These are phyloP conservation scores for Lactifluus volemus DNA, from an alignment of 768 basidiomycete genomes.

Conservation along the genomic window DNA sequence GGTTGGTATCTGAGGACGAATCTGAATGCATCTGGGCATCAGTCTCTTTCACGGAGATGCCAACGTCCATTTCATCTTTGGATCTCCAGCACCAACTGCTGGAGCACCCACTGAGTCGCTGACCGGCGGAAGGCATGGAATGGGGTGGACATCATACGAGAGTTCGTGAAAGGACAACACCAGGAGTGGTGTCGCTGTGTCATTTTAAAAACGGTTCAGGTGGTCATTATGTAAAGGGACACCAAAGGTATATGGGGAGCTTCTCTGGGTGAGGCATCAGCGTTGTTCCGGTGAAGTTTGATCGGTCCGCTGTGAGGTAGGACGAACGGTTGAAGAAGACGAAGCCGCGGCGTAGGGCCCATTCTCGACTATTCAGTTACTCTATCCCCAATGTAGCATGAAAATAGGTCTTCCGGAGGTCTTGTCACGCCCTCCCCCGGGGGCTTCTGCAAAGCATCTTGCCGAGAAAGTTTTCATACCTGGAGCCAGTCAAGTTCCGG, in stretches of 20 bases:
- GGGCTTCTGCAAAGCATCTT: no score
- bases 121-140: not conserved
- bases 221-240: not conserved
- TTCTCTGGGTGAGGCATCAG: not conserved
- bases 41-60: not conserved
- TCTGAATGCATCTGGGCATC: not conserved
- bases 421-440: no score
- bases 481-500: no score
- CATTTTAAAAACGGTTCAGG: not conserved
- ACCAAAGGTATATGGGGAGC: not conserved
- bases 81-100: not conserved
- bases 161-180: not conserved
- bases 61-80: not conserved
- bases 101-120: not conserved
- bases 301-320: no score
- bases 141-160: not conserved
- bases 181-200: not conserved
- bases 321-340: no score
- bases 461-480: no score
- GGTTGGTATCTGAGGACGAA: slow-evolving; percentile 26
- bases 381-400: no score
- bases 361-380: no score
- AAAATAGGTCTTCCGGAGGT: no score
- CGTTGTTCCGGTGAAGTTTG: no score
- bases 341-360: no score